Evolutionary conservation across 805 yeast species (phyloP), one percentile per base, ranked within the genome.

Genomic region (Candida xyloterini): DNA sequence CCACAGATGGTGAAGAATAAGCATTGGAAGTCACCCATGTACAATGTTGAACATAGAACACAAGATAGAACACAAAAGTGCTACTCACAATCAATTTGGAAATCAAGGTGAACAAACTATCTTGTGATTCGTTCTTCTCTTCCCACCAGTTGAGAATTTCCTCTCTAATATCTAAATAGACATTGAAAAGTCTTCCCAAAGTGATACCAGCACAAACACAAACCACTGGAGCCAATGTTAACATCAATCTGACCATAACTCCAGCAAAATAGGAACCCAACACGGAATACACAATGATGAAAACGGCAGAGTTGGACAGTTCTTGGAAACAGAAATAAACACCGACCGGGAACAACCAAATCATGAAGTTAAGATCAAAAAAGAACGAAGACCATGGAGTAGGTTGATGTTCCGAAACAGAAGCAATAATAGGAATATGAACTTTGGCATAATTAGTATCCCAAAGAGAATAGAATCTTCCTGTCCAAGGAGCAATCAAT

Each of bases 341-440:
- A 48, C 99, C 99, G 5, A 90, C 97, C 38, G 99, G 99, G 86
- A 93, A 93, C 52, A 93, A 73, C 99, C 99, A 95, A 56, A 91
- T 86, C 66, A 93, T 73, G 73, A 91, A 78, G 56, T 81, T 86
- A 36, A 93, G 82, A 63, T 93, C 99, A 61, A 91, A 87, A 76
- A 88, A 93, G 64, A 93, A 95, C 10, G 97, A 80, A 9, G 98
- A 95, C 99, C 99, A 93, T 4, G 99, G 96, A n/a, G 98, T 91
- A 44, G 99, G 99, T 73, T 93, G 99, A 71, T 93, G 99, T 70
- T 93, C 99, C 10, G 96, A 87, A 27, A 93, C 99, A 3, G 97
- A 90, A 1, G 99, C 99, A 66, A 93, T 93, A 60, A 93, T 93
- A 31, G 99, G 99, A 56, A 93, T 93, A 62, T 93, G 99, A 51